A percentile compares a stretch with the other conserved stretches of the same genome.
These are phyloP conservation scores for Euphorbia lathyris DNA, from an alignment of 345 rosid species.

Conservation along the genomic window DNA sequence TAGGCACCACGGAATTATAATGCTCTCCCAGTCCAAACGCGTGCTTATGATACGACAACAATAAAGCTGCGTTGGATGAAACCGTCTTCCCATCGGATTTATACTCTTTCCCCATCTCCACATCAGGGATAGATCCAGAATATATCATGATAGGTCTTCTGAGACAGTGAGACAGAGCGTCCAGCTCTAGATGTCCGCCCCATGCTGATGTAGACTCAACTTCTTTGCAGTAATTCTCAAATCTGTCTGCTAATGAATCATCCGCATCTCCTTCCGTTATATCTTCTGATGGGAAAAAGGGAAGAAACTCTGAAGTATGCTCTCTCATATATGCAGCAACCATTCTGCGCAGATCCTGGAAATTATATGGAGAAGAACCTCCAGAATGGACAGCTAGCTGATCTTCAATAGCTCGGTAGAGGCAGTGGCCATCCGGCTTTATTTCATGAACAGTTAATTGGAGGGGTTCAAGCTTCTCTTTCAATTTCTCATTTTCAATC, in stretches of 20 bases:
- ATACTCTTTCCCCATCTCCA: conserved; percentile 74
- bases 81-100: conserved; percentile 26
- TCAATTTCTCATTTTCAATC: conserved; percentile 60
- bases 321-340: conserved; percentile 80
- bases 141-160: conserved; percentile 48
- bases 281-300: conserved; percentile 50
- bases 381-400: conserved; percentile 63
- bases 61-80: conserved; percentile 27
- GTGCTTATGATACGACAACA: conserved; percentile 60
- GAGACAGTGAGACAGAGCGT: conserved; percentile 60
- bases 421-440: conserved; percentile 92
- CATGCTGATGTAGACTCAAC: conserved; percentile 64
- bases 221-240: conserved; percentile 56
- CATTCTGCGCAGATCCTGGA: conserved; percentile 68
- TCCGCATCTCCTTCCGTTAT: conserved; percentile 29
- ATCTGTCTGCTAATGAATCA: conserved; percentile 38
- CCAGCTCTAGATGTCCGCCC: conserved; percentile 72
- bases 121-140: conserved; percentile 66
- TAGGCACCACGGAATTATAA: conserved; percentile 52
- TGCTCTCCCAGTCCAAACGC: conserved; percentile 73
- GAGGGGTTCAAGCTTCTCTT: conserved; percentile 55
- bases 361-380: conserved; percentile 61
- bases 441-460: conserved; percentile 68
- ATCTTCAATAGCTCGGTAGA: conserved; percentile 85
- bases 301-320: conserved; percentile 51